phyloP scores from a whole-genome alignment of 164 flowering plant genomes.

The Taxillus chinensis region DNA sequence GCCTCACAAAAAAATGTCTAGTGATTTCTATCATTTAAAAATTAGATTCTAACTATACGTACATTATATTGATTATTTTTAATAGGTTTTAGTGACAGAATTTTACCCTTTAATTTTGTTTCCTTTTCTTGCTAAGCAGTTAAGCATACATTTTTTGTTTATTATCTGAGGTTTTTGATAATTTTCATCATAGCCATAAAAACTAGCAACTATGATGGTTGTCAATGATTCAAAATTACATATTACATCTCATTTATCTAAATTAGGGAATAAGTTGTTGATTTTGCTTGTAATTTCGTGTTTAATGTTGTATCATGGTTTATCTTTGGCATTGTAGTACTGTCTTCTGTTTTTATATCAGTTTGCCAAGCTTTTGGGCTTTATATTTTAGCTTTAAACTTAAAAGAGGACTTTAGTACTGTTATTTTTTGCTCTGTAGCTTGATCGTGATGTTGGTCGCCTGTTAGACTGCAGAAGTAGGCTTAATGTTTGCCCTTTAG shows the following conservation, averaged over 20 bases:
- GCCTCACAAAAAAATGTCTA: too few species aligned
- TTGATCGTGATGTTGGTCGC: constrained; percentile 92
- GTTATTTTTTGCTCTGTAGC: constrained; percentile 38
- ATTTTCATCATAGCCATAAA: neutral
- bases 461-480: constrained; percentile 65
- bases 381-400: neutral
- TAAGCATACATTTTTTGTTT: neutral
- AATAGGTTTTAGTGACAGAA: neutral
- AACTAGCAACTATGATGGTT: neutral
- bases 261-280: too few species aligned
- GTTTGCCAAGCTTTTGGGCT: too few species aligned
- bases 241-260: too few species aligned
- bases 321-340: too few species aligned
- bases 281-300: too few species aligned
- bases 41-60: neutral
- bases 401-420: neutral
- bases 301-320: too few species aligned
- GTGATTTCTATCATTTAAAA: neutral
- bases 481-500: constrained; percentile 83
- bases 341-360: too few species aligned
- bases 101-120: neutral
- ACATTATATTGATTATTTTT: neutral
- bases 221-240: neutral
- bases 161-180: neutral
- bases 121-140: too few species aligned